Percentiles rank a stretch among this genome's conserved stretches.
phyloP scores from a whole-genome alignment of 768 basidiomycete genomes.

The Termitomyces sp. region DNA sequence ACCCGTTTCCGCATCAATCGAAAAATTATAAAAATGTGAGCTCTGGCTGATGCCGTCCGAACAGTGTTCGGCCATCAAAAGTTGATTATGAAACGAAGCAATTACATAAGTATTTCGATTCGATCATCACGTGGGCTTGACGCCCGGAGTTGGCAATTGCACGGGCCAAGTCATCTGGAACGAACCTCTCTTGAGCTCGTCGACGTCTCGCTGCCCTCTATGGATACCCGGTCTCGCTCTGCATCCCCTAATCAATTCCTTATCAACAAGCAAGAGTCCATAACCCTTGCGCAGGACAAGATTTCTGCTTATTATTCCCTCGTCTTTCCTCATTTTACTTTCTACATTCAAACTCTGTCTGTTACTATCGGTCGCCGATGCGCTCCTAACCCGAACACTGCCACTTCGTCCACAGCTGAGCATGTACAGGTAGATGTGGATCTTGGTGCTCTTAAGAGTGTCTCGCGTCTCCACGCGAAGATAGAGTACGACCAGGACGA shows the following conservation, averaged over 20 bases:
- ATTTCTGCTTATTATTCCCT: constrained; percentile 93
- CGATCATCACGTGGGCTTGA: constrained; percentile 14
- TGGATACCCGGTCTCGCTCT: constrained; percentile 44
- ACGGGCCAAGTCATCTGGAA: constrained; percentile 7
- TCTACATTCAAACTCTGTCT: constrained; percentile 93
- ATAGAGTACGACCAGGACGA: constrained; percentile 92
- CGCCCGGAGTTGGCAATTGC: constrained; percentile 14
- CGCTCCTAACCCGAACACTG: constrained; percentile 46
- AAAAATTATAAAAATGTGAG: background rate
- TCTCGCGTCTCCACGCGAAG: constrained; percentile 94
- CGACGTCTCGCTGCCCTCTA: constrained; percentile 20
- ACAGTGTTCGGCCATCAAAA: too few species aligned
- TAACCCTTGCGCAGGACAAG: constrained; percentile 57
- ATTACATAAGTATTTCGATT: background rate
- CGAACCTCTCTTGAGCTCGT: constrained; percentile 17
- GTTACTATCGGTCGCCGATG: constrained; percentile 94
- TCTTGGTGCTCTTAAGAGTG: constrained; percentile 93
- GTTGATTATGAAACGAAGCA: background rate
- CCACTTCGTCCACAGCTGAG: constrained; percentile 58
- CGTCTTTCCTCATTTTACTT: constrained; percentile 91
- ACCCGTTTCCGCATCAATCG: background rate
- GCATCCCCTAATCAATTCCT: constrained; percentile 31
- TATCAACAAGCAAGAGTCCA: constrained; percentile 26
- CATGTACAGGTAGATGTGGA: constrained; percentile 75
- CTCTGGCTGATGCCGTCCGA: background rate